These are phyloP conservation scores for Saccharomyces hybrid DNA, from an alignment of 1,139 yeast genomes.

Conservation along the genomic window DNA sequence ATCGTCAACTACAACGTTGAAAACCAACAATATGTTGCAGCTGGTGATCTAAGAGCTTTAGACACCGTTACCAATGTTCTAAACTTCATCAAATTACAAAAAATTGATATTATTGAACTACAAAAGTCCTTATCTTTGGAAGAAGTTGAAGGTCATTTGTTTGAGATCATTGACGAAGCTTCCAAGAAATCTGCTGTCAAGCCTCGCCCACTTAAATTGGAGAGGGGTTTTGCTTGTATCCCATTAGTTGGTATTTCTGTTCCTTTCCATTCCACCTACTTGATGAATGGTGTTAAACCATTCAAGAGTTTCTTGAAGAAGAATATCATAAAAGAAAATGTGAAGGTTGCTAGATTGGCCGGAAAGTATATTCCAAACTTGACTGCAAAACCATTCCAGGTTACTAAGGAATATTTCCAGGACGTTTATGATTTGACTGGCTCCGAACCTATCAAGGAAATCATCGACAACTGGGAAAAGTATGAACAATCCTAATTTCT, in stretches of 20 bases:
- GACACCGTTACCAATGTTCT: constrained; percentile 90
- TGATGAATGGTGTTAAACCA: constrained; percentile 97
- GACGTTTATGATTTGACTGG: constrained; percentile 89
- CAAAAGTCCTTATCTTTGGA: constrained; percentile 77
- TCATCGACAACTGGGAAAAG: constrained; percentile 91
- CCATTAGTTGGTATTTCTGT: constrained; percentile 98
- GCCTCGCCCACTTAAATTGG: constrained; percentile 93
- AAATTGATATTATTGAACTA: constrained; percentile 84
- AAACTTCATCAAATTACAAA: constrained; percentile 86
- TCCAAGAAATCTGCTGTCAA: constrained; percentile 72
- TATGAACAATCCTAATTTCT: constrained; percentile 35
- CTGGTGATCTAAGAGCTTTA: constrained; percentile 94
- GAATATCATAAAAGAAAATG: constrained; percentile 92
- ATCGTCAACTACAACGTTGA: constrained; percentile 97
- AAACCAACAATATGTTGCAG: constrained; percentile 96
- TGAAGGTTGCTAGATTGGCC: constrained; percentile 86
- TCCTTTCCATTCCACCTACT: constrained; percentile 97
- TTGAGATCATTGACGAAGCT: constrained; percentile 81
- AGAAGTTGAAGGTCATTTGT: constrained; percentile 77
- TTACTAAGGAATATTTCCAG: constrained; percentile 93
- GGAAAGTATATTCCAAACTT: constrained; percentile 96
- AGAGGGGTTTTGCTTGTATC: constrained; percentile 96
- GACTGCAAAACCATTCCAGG: constrained; percentile 94
- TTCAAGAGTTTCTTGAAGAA: constrained; percentile 95
- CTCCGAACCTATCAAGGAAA: constrained; percentile 81